These are phyloP conservation scores for Pichia insulana DNA, from an alignment of 805 yeast genomes.

Conservation along the genomic window DNA sequence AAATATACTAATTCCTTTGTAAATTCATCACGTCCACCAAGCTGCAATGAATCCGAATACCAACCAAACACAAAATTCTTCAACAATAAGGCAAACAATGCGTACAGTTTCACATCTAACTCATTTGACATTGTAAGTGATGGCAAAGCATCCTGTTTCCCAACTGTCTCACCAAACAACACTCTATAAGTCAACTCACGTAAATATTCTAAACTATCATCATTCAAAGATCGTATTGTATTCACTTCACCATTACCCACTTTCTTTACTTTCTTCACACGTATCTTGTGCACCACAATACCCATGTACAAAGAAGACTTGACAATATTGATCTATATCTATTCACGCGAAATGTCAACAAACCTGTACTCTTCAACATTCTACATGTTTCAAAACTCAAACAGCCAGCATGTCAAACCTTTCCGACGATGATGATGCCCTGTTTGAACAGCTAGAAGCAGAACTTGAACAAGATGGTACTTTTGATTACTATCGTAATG, in stretches of 20 bases:
- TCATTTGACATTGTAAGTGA: constrained; percentile 22
- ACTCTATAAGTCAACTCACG: not conserved
- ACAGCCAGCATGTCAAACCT: too few relatives aligned
- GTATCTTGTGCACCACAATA: too few relatives aligned
- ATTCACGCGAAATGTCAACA: too few relatives aligned
- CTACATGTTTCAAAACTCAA: too few relatives aligned
- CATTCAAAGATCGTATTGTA: not conserved
- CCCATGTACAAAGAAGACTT: too few relatives aligned
- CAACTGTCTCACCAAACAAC: not conserved
- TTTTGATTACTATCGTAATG: constrained; percentile 4
- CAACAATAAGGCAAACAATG: constrained; percentile 37
- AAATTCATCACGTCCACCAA: constrained; percentile 33
- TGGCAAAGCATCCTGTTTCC: not conserved
- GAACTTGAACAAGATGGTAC: constrained; percentile 26
- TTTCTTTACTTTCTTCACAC: not conserved
- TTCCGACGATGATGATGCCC: constrained; percentile 24
- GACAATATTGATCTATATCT: too few relatives aligned
- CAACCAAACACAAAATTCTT: constrained; percentile 45
- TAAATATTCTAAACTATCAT: not conserved
- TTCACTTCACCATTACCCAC: not conserved
- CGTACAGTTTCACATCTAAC: constrained; percentile 38
- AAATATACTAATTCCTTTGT: constrained; percentile 31
- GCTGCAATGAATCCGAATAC: constrained; percentile 25
- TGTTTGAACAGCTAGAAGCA: constrained; percentile 40
- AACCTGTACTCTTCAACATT: too few relatives aligned